These are phyloP conservation scores for Petasospora fabianii DNA, from an alignment of 1,139 yeast species.

Conservation along the genomic window DNA sequence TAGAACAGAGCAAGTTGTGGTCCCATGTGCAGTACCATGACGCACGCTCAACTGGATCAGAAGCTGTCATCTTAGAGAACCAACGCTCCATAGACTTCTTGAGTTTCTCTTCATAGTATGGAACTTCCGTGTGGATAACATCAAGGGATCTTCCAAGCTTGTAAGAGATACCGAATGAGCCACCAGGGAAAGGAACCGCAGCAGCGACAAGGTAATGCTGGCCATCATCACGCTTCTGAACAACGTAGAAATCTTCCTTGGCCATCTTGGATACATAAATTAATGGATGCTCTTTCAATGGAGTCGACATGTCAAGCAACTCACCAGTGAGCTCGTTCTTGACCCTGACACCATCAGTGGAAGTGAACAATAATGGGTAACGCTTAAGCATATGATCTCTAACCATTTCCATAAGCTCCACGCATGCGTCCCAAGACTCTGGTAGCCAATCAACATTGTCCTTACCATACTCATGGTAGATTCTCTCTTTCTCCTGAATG, in stretches of 20 bases:
- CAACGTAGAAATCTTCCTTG: constrained; percentile 69
- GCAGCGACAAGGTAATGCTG: constrained; percentile 65
- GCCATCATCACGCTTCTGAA: constrained; percentile 52
- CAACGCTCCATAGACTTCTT: constrained; percentile 71
- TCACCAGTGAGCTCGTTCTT: constrained; percentile 63
- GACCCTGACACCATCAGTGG: constrained; percentile 46
- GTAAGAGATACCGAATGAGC: constrained; percentile 57
- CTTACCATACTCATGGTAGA: constrained; percentile 54
- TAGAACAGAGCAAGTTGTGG: constrained; percentile 53
- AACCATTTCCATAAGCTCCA: constrained; percentile 62
- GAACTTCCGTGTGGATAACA: constrained; percentile 62
- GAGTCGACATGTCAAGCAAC: constrained; percentile 52
- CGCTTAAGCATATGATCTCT: constrained; percentile 55
- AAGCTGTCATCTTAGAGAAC: constrained; percentile 58
- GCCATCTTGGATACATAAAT: constrained; percentile 64
- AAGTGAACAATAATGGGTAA: constrained; percentile 60
- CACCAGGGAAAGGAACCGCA: constrained; percentile 78
- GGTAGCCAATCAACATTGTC: constrained; percentile 67
- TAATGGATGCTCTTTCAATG: constrained; percentile 61
- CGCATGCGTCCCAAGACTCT: constrained; percentile 59
- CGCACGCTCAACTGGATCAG: constrained; percentile 70
- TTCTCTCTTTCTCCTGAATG: constrained; percentile 56
- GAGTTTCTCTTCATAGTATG: constrained; percentile 62
- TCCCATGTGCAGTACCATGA: constrained; percentile 77
- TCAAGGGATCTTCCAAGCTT: constrained; percentile 62